A percentile compares a stretch with the other conserved stretches of the same genome.
These are phyloP conservation scores for Rhodocollybia butyracea DNA, from an alignment of 768 basidiomycete genomes.

Conservation along the genomic window DNA sequence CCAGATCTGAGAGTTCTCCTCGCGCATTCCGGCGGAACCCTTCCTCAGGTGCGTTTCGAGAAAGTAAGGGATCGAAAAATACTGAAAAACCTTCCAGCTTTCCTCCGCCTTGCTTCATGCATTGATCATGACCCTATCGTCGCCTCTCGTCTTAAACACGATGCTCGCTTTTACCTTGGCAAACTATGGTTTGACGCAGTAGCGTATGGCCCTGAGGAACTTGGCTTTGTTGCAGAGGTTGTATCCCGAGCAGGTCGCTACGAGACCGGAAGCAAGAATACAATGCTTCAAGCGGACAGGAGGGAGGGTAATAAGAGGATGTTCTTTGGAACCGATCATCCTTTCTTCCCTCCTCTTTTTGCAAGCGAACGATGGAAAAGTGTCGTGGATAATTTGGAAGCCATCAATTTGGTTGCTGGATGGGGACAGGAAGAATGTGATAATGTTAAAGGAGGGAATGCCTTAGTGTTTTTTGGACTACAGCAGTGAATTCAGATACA, in stretches of 20 bases:
- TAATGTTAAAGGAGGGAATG: conserved; percentile 70
- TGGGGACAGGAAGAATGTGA: conserved; percentile 62
- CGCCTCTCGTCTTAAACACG: conserved; percentile 69
- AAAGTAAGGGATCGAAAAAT: too few species aligned
- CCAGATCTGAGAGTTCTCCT: conserved; percentile 73
- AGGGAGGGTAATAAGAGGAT: conserved; percentile 55
- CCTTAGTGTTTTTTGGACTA: conserved; percentile 65
- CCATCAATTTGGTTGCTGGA: conserved; percentile 63
- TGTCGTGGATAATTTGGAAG: conserved; percentile 81
- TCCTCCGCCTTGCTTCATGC: conserved; percentile 86
- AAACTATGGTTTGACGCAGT: conserved; percentile 85
- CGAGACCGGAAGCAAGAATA: conserved; percentile 27
- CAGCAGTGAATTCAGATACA: conserved; percentile 1
- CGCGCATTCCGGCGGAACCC: conserved; percentile 84
- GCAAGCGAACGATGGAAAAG: conserved; percentile 74
- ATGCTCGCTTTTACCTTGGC: conserved; percentile 81
- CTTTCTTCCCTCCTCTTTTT: conserved; percentile 83
- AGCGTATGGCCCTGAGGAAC: conserved; percentile 82
- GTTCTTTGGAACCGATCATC: conserved; percentile 83
- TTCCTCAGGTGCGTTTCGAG: conserved; percentile 41
- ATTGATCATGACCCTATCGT: conserved; percentile 84
- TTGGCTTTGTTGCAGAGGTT: conserved; percentile 72
- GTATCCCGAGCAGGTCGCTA: conserved; percentile 59
- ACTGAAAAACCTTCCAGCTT: conserved; percentile 35
- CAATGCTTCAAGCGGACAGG: conserved; percentile 28